A percentile compares a stretch with the other conserved stretches of the same genome.
Evolutionary conservation across 1,284 basidiomycete species (phyloP).

Genomic region (Wolfiporia cocos): DNA sequence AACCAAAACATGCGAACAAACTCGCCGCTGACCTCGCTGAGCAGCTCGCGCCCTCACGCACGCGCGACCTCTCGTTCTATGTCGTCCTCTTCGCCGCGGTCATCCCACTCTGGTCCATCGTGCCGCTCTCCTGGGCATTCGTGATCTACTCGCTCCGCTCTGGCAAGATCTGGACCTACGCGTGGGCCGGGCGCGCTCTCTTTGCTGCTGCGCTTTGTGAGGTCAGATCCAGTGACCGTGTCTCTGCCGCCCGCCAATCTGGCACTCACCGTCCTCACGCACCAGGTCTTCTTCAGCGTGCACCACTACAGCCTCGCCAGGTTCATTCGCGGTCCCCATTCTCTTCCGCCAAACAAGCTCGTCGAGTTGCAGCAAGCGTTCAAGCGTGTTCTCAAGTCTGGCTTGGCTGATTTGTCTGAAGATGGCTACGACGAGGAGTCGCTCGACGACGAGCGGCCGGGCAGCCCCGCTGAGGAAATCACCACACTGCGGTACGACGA

Average conservation of each 20-base stretch:
- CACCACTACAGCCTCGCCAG: slow-evolving; percentile 57
- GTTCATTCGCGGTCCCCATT: slow-evolving; percentile 46
- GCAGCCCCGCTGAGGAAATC: slow-evolving; percentile 56
- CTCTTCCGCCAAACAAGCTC: slow-evolving; percentile 39
- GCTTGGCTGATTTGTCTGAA: slow-evolving; percentile 48
- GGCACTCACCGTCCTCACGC: slow-evolving; percentile 3
- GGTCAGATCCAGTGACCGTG: slow-evolving; percentile 32
- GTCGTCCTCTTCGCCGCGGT: slow-evolving; percentile 52
- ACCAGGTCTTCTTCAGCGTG: slow-evolving; percentile 72
- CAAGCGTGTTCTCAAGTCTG: slow-evolving; percentile 54
- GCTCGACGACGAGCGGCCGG: slow-evolving; percentile 42
- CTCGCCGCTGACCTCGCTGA: slow-evolving; percentile 24
- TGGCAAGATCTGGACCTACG: slow-evolving; percentile 38
- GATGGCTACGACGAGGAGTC: slow-evolving; percentile 53
- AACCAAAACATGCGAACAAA: slow-evolving; percentile 10
- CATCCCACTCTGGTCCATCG: slow-evolving; percentile 63
- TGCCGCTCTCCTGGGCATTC: slow-evolving; percentile 68
- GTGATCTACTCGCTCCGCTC: slow-evolving; percentile 48
- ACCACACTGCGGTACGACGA: slow-evolving; percentile 54
- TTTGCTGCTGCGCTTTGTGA: slow-evolving; percentile 53
- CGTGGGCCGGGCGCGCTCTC: slow-evolving; percentile 29
- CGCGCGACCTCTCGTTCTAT: slow-evolving; percentile 48
- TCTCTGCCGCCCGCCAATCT: background rate
- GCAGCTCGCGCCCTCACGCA: slow-evolving; percentile 22
- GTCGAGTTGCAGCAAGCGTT: slow-evolving; percentile 56